Base-by-base conservation (phyloP, 2,329 filamentous ascomycete genomes). In the Microthyrium microscopicum region DNA sequence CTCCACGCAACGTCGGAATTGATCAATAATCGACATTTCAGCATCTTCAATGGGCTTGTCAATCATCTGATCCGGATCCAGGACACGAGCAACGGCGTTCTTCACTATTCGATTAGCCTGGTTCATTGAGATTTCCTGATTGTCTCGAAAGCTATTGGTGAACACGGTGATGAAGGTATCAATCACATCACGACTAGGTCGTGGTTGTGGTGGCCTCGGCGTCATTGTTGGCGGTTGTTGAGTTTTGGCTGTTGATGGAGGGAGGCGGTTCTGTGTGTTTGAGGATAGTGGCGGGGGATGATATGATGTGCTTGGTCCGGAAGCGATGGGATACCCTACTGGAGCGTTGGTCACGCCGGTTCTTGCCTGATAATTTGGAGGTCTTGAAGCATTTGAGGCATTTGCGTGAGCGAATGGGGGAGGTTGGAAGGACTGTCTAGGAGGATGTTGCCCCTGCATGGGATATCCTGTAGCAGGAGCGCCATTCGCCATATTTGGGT, bases 141-240 rank as follows among this genome's bases (percentile, higher is more conserved):
- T 25, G 19, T 36, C 26, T 18, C 28, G 22, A 16, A 24, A 19
- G 8, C 29, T 33, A 11, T 21, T 17, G n/a, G 29, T 28, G 17
- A 37, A 37, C 11, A 37, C 35, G 5, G 21, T 33, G 15, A 25
- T 37, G 30, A 37, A 37, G 13, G 35, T 37, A 25, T 37, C 35
- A 7, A 37, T 34, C 13, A 37, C 35, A 5, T 37, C 35, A 8
- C 24, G 15, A 12, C 15, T 20, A 17, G 29, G 29, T 6, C 15
- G 22, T 6, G 22, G 31, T 9, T 31, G 17, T 7, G 31, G 31
- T 7, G 20, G 34, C 13, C 28, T 13, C 15, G 34, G 34, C 17
- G 20, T 15, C 22, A 19, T 25, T 18, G n/a, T 9, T 18, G 8
- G 11, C 12, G 33, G 25, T 20, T 24, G 25, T 7, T 11, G 26